phyloP scores from a whole-genome alignment of 2,329 filamentous ascomycete species.

The Aspergillus sp. region DNA sequence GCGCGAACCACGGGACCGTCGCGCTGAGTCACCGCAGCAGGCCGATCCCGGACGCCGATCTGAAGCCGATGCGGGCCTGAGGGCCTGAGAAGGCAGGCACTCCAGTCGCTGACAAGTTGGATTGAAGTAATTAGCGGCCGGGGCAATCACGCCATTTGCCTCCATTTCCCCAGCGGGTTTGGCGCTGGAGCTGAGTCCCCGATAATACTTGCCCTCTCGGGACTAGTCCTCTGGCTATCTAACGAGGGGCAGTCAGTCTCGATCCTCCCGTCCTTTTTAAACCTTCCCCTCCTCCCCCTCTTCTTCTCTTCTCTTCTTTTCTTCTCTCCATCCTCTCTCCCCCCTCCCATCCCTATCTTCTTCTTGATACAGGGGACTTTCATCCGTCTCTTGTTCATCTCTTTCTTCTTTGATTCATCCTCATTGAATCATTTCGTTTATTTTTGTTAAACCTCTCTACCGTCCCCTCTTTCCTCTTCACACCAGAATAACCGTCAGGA shows the following conservation, averaged over 20 bases:
- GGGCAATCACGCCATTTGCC: constrained; percentile 5
- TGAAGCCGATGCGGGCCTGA: not conserved
- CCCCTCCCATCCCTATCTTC: constrained; percentile 27
- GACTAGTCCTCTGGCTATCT: not conserved
- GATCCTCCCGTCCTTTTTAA: constrained; percentile 11
- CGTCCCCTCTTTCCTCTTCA: constrained; percentile 12
- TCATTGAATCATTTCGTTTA: not conserved
- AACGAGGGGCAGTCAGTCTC: constrained; percentile 3
- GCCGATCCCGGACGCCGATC: not conserved
- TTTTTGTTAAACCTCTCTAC: not conserved
- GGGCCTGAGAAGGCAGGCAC: too few relatives aligned
- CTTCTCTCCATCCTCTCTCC: constrained; percentile 16
- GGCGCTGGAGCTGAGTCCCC: not conserved
- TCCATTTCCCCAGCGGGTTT: not conserved
- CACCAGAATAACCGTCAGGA: constrained; percentile 42
- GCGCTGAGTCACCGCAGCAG: not conserved
- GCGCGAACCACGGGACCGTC: not conserved
- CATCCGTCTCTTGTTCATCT: constrained; percentile 2
- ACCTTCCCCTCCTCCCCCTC: constrained; percentile 4
- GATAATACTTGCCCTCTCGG: not conserved
- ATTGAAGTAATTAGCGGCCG: too few relatives aligned
- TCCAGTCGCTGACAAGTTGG: too few relatives aligned
- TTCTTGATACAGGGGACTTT: constrained; percentile 13
- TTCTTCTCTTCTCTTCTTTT: constrained; percentile 3
- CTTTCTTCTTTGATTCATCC: not conserved